phyloP scores from a whole-genome alignment of 495 filamentous ascomycete species.

The Neurospora sp. region DNA sequence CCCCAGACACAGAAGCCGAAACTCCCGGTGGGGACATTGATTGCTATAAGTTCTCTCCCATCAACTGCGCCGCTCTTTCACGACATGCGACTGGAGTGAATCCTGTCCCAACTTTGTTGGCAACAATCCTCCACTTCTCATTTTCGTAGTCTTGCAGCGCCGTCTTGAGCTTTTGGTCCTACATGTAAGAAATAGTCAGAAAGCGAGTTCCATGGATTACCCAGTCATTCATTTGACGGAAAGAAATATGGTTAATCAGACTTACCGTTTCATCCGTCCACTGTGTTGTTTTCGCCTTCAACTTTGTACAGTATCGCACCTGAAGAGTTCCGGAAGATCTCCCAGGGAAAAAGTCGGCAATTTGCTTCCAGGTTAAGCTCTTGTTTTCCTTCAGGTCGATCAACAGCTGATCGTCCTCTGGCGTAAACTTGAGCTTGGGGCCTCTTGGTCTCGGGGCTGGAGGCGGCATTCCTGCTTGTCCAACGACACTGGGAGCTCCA shows the following conservation, averaged over 20 bases:
- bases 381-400: conserved; percentile 88
- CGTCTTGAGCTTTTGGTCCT: conserved; percentile 70
- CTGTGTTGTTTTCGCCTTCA: conserved; percentile 82
- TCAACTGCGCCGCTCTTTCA: conserved; percentile 60
- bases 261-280: conserved; percentile 90
- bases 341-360: conserved; percentile 87
- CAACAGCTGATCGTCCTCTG: conserved; percentile 75
- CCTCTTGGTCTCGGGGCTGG: conserved; percentile 67
- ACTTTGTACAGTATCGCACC: conserved; percentile 87
- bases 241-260: neutral
- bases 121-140: conserved; percentile 80
- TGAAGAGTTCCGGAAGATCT: conserved; percentile 80
- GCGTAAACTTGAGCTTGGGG: conserved; percentile 82
- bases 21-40: conserved; percentile 43
- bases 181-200: neutral
- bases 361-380: conserved; percentile 90
- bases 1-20: conserved; percentile 43
- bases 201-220: neutral
- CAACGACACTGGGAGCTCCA: conserved; percentile 63
- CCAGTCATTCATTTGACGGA: neutral
- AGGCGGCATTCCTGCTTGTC: conserved; percentile 70
- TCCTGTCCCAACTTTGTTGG: conserved; percentile 76
- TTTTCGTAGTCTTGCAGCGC: conserved; percentile 83
- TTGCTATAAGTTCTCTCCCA: conserved; percentile 43
- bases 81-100: conserved; percentile 78